Evolutionary conservation across 352 stramenopile species (phyloP), one percentile per base, ranked within the genome.

Genomic region (Pythium pectinolyticum): DNA sequence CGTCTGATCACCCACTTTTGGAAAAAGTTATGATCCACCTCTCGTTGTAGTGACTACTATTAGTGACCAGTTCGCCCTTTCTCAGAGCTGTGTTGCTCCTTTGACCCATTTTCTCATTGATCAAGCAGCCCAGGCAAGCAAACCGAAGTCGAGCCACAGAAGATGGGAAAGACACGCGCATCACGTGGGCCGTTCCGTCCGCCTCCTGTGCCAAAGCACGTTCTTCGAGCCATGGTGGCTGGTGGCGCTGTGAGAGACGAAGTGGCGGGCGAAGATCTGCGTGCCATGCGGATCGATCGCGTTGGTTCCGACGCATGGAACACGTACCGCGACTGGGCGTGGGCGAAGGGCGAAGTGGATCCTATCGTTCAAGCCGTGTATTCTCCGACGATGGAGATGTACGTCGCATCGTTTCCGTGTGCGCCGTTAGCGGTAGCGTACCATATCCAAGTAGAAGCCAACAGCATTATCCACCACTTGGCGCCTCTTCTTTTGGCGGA

Each of bases 401-500:
- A 35, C 3, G 24, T 25, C 12, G n/a, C n/a, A n/a, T 52, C 24
- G 24, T 11, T 9, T 8, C 12, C 24, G n/a, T 34, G 3, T 45
- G 52, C 61, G 34, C 61, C 61, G 43, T 45, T 30, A 50, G 60
- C 37, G 60, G 35, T 50, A 30, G 52, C 2, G 46, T 17, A 8
- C 46, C 25, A 28, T 41, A 69, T 69, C 34, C 56, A 49, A 30
- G 15, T 57, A 28, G 61, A 57, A 63, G 61, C 61, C 30, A 69
- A 63, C 53, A 69, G 54, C 53, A 63, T 69, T 53, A 30, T 69
- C 15, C 63, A 69, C 52, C 56, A 61, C 39, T 51, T 63, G 31
- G 61, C 54, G 27, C 51, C 49, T 10, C 60, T 67, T 61, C 32
- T 22, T 24, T 25, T 53, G 35, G 20, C n/a, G n/a, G n/a, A 40